Percentiles rank a stretch among this genome's conserved stretches.
Conservation (phyloP, 2,329 filamentous ascomycete species). For the Beauveria asiatica region DNA sequence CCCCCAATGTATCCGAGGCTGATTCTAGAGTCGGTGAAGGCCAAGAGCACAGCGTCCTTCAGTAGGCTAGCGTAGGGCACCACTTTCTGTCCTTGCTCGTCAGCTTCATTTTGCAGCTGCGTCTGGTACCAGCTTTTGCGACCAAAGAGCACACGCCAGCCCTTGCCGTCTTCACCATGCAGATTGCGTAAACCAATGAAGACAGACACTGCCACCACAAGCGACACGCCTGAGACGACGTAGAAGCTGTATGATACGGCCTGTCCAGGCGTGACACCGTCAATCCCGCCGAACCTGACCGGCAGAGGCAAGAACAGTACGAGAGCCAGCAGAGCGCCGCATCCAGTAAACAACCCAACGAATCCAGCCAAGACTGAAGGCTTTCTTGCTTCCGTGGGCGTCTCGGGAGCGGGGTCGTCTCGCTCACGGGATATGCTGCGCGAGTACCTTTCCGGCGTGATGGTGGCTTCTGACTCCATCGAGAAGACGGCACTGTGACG, state of each 20-base stretch:
- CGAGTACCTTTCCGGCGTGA: constrained; percentile 57
- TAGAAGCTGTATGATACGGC: constrained; percentile 84
- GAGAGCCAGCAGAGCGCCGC: constrained; percentile 80
- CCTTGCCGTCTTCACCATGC: constrained; percentile 69
- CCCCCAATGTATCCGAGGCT: constrained; percentile 85
- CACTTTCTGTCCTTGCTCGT: constrained; percentile 26
- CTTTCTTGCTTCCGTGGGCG: constrained; percentile 28
- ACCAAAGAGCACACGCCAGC: constrained; percentile 52
- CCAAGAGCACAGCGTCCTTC: constrained; percentile 56
- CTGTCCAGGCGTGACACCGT: constrained; percentile 62
- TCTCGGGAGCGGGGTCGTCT: constrained; percentile 13
- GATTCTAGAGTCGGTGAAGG: constrained; percentile 68
- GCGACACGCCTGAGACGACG: constrained; percentile 64
- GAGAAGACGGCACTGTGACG: constrained; percentile 57
- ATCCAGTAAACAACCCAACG: constrained; percentile 87
- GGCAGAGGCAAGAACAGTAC: constrained; percentile 79
- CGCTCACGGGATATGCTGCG: constrained; percentile 25
- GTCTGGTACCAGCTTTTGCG: constrained; percentile 20
- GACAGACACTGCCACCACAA: constrained; percentile 66
- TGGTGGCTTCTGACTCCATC: constrained; percentile 65
- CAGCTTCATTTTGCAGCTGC: constrained; percentile 15
- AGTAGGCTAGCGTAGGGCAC: constrained; percentile 54
- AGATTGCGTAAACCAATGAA: constrained; percentile 65
- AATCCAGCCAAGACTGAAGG: constrained; percentile 67
- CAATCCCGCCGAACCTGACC: constrained; percentile 61